Base-by-base conservation (phyloP, 495 filamentous ascomycete genomes). In the Talaromyces ruber region DNA sequence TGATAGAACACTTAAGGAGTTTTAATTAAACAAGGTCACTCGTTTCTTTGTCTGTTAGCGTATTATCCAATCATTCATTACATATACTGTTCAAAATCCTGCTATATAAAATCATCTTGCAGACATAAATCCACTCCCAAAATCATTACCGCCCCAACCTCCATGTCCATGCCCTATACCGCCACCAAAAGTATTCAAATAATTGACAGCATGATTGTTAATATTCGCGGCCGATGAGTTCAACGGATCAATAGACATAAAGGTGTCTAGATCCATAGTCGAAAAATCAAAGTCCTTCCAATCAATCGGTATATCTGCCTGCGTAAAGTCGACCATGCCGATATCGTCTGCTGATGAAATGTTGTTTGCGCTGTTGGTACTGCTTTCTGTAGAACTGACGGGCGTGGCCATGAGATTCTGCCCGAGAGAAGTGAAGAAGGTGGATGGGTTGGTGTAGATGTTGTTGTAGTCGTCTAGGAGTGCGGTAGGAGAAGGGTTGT, bases 211-310 rank as follows among this genome's bases (percentile, higher is more conserved):
- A 43, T 59, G 30, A 45, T 45, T 45, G 47, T 59, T 43, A 21
- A 26, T 45, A 43, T 43, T 43, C 6, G 51, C 51, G 37, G 34
- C 34, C 32, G 58, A 43, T 9, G 58, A 54, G 28, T 54, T 11
- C 51, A 28, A 14, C 6, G 69, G 71, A 60, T 75, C 70, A 16
- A 74, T 64, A 7, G 75, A 79, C 54, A 76, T 73, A 52, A 79
- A 77, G 0, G 75, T 68, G 29, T 77, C 76, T 16, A 79, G 62
- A 58, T 79, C 76, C 74, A 79, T 76, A 0, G 75, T 77, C 2
- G 76, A 79, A 47, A 79, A 77, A 54, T 79, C 74, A 64, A 79
- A 75, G 53, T 78, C 69, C 28, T 51, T 47, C 75, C 75, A 79
- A 14, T 74, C 74, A 71, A 79, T 76, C 28, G 51, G 51, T 28